Evolutionary conservation across 768 basidiomycete genomes (phyloP), one percentile per base, ranked within the genome.

Genomic region (Daedaleopsis nitida): DNA sequence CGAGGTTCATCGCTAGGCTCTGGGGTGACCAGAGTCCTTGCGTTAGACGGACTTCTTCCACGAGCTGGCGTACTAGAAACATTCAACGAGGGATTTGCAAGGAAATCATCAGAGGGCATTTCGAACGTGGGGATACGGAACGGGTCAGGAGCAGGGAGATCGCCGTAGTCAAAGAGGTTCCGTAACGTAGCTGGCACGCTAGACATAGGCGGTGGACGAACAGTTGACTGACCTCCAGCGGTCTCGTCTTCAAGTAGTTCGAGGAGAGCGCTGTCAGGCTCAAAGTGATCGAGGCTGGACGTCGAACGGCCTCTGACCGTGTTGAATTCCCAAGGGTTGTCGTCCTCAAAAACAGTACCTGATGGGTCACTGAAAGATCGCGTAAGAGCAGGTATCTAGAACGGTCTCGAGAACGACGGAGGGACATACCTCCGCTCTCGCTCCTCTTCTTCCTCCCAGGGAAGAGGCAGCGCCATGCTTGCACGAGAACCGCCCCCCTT

Each of bases 151-250:
- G 72, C 21, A 19, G 65, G 55, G n/a, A 72, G 67, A 16, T 65
- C 60, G 11, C 80, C 83, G 48, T 86, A 83, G 58, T 91, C 89
- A 72, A 97, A 97, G 11, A 97, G 77, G 39, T 81, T 77, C 0
- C 93, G 88, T 3, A 96, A 78, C 0, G 91, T 94, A 1, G 87
- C 85, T 2, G 94, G 94, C 12, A 94, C 69, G 50, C 80, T 78
- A 16, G 81, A 79, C n/a, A 79, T 65, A 43, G 74, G 68, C 0
- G 78, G 70, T 2, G 83, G 81, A 14, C 85, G 81, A 34, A 87
- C 72, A 23, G 86, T 89, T 17, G 78, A 66, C 56, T 78, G 76
- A 12, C 69, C 66, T 1, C 66, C 58, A 14, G 68, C 56, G 42
- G 66, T 68, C 24, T 74, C 74, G 32, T 70, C 65, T 44, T 68